These are phyloP conservation scores for Sporobolomyces phaffii DNA, from an alignment of 768 basidiomycete genomes.

Conservation along the genomic window DNA sequence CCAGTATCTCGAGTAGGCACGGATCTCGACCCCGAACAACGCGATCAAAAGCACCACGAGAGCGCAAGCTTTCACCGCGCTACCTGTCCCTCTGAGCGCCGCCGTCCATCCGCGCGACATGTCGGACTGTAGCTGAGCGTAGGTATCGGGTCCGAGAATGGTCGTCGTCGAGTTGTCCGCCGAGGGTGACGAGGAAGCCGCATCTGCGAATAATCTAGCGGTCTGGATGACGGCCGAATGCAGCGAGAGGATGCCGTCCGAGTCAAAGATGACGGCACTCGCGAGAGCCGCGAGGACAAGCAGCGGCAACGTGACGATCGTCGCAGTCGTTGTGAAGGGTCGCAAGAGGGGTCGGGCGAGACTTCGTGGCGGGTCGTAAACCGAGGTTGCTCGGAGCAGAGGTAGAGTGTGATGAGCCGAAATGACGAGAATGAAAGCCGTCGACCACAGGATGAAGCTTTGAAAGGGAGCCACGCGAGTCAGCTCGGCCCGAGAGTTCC, in stretches of 20 bases:
- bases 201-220: background rate
- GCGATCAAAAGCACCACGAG: background rate
- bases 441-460: conserved; percentile 3
- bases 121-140: background rate
- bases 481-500: background rate
- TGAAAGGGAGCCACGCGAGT: too few species aligned
- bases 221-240: background rate
- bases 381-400: background rate
- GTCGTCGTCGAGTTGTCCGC: background rate
- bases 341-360: conserved; percentile 3
- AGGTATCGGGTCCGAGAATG: background rate
- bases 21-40: background rate
- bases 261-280: background rate
- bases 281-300: background rate
- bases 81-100: background rate
- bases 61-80: background rate
- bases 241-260: background rate
- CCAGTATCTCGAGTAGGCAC: background rate
- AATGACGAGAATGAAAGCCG: background rate
- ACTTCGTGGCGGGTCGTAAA: background rate
- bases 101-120: background rate
- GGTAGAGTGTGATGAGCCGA: conserved; percentile 4
- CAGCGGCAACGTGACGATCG: background rate
- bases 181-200: background rate
- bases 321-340: conserved; percentile 5